Evolutionary conservation across 768 basidiomycete genomes (phyloP).

Genomic region (Pilatotrama ljubarskyi): DNA sequence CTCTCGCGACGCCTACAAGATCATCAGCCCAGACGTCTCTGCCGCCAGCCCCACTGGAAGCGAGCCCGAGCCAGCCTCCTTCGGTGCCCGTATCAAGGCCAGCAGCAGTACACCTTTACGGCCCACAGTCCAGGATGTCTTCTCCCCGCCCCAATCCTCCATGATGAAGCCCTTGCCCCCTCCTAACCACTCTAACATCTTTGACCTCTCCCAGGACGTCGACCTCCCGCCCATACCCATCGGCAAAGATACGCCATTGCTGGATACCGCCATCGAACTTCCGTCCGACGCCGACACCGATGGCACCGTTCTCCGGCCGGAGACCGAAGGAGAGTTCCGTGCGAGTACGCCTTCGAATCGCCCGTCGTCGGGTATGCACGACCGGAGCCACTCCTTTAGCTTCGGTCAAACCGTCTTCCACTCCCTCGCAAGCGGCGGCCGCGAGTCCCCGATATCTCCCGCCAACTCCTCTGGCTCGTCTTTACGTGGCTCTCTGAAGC

Average conservation of each 20-base stretch:
- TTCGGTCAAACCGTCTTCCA: constrained; percentile 65
- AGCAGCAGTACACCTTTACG: constrained; percentile 34
- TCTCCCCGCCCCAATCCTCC: constrained; percentile 35
- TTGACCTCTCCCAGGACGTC: constrained; percentile 59
- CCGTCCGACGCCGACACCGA: constrained; percentile 30
- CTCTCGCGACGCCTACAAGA: constrained; percentile 64
- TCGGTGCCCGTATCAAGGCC: constrained; percentile 31
- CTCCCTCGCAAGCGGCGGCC: constrained; percentile 38
- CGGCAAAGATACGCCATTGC: constrained; percentile 27
- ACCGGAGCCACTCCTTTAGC: constrained; percentile 69
- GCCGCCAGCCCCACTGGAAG: constrained; percentile 34
- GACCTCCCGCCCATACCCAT: constrained; percentile 50
- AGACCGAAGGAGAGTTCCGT: constrained; percentile 12
- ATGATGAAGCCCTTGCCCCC: constrained; percentile 43
- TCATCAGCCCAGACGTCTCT: constrained; percentile 66
- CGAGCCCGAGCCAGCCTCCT: constrained; percentile 31
- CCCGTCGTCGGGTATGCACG: constrained; percentile 28
- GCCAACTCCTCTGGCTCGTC: constrained; percentile 25
- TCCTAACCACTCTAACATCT: constrained; percentile 50
- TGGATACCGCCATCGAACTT: constrained; percentile 41
- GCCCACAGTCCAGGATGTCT: constrained; percentile 49
- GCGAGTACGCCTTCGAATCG: constrained; percentile 19
- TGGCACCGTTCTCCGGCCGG: constrained; percentile 1
- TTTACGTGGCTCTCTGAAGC: constrained; percentile 25
- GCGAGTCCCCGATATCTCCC: constrained; percentile 8